Evolutionary conservation across 2,329 filamentous ascomycete genomes (phyloP), one percentile per base, ranked within the genome.

Genomic region (Arthrobotrys sinensis): DNA sequence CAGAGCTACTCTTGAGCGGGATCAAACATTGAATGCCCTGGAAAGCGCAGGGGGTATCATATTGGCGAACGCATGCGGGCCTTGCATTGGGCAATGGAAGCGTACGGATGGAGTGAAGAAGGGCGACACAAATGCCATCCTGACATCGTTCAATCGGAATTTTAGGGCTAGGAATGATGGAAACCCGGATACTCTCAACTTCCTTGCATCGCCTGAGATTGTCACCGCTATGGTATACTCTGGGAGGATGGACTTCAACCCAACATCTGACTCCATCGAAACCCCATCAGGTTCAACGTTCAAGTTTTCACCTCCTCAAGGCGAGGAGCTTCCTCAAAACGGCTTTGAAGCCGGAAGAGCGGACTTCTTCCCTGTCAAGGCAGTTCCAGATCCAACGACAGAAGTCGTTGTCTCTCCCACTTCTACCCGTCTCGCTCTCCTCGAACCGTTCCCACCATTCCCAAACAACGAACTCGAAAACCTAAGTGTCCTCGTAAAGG

Each of bases 101-200:
- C 91, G 96, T 73, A 95, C 93, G 16, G 96, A 98, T 83, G 92
- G 91, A 21, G 89, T 96, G 16, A 85, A 86, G 76, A 85, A 97
- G 86, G 94, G 94, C 79, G 93, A 94, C 75, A 87, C 90, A 67
- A 99, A 99, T 83, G 96, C 96, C 79, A 98, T 99, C 82, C 90
- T 99, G 83, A 95, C 94, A 8, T 97, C 94, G 0, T 99, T 97
- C 87, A 99, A 99, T 88, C 93, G 96, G 79, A 99, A 99, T 86
- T 99, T 99, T 88, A 93, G 93, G 63, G 95, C 93, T 79, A 92
- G 96, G 80, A 99, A 99, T 84, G 96, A 99, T 83, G 96, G 96
- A 80, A 99, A 99, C 87, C 91, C 93, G 21, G 91, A 92, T 48
- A 99, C 96, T 7, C 97, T 98, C 94, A 99, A 98, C 88, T 99